Evolutionary conservation across 2,329 filamentous ascomycete genomes (phyloP).

Genomic region (Fusarium heterosporum): DNA sequence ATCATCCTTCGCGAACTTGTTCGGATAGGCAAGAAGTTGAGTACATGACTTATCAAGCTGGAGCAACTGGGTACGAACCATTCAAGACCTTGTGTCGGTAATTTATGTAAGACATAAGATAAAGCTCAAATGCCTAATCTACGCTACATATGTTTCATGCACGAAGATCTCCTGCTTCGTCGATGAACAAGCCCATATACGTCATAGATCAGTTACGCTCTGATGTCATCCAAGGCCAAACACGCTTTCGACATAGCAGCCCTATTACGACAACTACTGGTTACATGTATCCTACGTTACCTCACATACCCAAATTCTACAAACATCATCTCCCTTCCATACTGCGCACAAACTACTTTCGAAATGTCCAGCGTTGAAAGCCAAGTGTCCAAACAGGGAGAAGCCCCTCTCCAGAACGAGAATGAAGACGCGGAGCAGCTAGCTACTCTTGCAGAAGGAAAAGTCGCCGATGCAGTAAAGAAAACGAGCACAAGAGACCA

Average conservation of each 20-base stretch:
- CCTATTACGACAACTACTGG: neutral
- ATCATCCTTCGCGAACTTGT: neutral
- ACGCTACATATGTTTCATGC: conserved; percentile 17
- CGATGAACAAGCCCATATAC: conserved; percentile 18
- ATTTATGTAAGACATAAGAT: conserved; percentile 15
- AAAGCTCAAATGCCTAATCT: neutral
- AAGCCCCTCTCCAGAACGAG: conserved; percentile 28
- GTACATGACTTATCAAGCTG: neutral
- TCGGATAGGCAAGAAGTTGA: neutral
- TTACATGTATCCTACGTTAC: neutral
- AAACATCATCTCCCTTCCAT: neutral
- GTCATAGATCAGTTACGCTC: conserved; percentile 27
- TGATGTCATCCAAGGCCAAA: conserved; percentile 25
- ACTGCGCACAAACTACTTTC: neutral
- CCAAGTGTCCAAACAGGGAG: conserved; percentile 17
- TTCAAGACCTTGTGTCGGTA: neutral
- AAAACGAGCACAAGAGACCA: conserved; percentile 28
- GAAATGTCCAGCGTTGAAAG: conserved; percentile 27
- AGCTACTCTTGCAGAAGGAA: conserved; percentile 39
- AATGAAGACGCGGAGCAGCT: conserved; percentile 42
- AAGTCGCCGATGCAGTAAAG: conserved; percentile 40
- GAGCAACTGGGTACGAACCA: neutral
- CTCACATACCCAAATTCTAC: neutral
- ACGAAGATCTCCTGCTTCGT: neutral
- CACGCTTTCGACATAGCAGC: conserved; percentile 1